Evolutionary conservation across 164 flowering plant genomes (phyloP), one percentile per base, ranked within the genome.

Genomic region (Protea cynaroides): DNA sequence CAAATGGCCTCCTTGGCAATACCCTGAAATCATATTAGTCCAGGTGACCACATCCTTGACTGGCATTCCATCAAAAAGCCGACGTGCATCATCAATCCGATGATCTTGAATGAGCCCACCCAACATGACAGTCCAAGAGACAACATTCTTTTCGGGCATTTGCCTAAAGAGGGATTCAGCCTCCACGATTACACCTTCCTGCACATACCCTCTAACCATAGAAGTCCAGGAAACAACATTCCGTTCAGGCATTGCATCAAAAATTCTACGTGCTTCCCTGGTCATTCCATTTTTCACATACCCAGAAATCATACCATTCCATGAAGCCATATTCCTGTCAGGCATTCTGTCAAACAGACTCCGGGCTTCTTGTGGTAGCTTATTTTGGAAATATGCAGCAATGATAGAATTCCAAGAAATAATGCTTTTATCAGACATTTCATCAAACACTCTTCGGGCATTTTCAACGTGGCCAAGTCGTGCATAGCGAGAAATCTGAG

Each of bases 121-220:
- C 57, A 85, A 67, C 89, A 89, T 84, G 67, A 89, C 92, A 0
- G 96, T 84, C 87, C 86, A 87, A 1, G 96, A 89, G 19, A 89
- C 80, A 13, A 85, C 87, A 73, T 89, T 89, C 78, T 69, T 85
- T 64, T 79, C 88, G 2, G 96, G 89, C 92, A 89, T 89, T 65
- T 69, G 69, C 74, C 82, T 65, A 74, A 87, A 89, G 22, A 87
- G 68, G 0, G 70, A 47, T 65, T 87, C 90, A 0, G 95, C 95
- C 74, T 82, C 86, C 0, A 67, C 54, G 11, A 88, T 64, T 72
- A 70, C 50, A 14, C 91, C 93, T 44, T 74, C 80, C 59, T 83
- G 78, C 14, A 83, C 82, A 58, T 84, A 89, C 0, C 96, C 90
- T 59, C 85, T 75, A 22, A 85, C 75, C 87, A 87, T 83, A 5